Conservation (phyloP, 2,329 filamentous ascomycete species). For the Nakataea oryzae region DNA sequence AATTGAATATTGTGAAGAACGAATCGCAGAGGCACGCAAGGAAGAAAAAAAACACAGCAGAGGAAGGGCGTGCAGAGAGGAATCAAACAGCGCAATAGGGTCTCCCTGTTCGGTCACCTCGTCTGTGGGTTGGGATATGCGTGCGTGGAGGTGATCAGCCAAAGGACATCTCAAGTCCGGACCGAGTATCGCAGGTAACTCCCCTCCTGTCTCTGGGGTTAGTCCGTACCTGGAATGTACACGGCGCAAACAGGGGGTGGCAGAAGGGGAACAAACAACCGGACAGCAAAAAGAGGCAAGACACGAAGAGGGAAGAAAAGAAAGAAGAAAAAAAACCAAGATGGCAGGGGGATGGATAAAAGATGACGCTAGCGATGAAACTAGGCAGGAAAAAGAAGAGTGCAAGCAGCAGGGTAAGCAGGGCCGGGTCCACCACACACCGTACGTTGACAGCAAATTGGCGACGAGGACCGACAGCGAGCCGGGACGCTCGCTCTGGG, state of each 20-base stretch:
- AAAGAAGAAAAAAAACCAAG: neutral
- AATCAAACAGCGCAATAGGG: neutral
- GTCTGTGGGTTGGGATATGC: neutral
- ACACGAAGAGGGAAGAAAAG: neutral
- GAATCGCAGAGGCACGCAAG: neutral
- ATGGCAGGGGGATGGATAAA: neutral
- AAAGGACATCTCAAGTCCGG: neutral
- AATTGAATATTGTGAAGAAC: too few relatives aligned
- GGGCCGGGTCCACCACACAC: neutral
- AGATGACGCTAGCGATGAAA: neutral
- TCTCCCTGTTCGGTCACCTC: neutral
- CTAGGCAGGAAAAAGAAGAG: neutral
- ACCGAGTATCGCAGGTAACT: neutral
- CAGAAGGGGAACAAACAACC: neutral
- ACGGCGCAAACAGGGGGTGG: neutral
- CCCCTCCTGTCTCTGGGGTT: neutral
- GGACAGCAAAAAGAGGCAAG: too few relatives aligned
- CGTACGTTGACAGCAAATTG: neutral
- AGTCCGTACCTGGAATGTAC: neutral
- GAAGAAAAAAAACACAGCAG: neutral
- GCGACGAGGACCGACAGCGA: neutral
- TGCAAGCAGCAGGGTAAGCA: neutral
- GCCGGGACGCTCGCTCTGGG: too few relatives aligned
- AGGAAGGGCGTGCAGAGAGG: neutral
- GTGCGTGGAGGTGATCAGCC: neutral